Conservation (phyloP, 345 rosid species). For the Erysimum cheiranthoides region DNA sequence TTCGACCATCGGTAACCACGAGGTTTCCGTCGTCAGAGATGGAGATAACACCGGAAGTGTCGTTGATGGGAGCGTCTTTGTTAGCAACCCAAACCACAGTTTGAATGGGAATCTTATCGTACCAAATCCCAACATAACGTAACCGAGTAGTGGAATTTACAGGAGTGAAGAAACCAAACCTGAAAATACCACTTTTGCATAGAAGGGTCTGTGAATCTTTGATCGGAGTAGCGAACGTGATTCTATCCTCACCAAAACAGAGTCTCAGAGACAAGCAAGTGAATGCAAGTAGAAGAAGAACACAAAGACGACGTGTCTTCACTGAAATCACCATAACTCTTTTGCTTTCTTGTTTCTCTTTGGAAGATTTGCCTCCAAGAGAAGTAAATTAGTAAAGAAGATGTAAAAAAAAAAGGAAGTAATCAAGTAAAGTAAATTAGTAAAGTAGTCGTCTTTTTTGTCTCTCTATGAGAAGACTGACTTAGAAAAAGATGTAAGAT, state of each 20-base stretch:
- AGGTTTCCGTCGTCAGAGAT: constrained; percentile 59
- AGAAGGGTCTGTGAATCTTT: constrained; percentile 49
- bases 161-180: constrained; percentile 68
- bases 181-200: constrained; percentile 47
- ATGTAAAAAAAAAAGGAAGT: too few relatives aligned
- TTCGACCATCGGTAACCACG: constrained; percentile 49
- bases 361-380: neutral
- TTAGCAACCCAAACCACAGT: constrained; percentile 65
- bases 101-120: constrained; percentile 34
- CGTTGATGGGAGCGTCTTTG: constrained; percentile 50
- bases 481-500: neutral
- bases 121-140: constrained; percentile 68
- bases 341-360: neutral
- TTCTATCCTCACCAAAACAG: constrained; percentile 43
- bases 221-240: constrained; percentile 45
- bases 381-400: too few relatives aligned
- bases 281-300: constrained; percentile 35
- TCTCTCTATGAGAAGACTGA: constrained; percentile 26
- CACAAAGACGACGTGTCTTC: constrained; percentile 20
- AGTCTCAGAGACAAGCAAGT: constrained; percentile 8
- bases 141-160: constrained; percentile 42
- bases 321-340: constrained; percentile 21
- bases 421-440: neutral
- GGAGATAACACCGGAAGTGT: constrained; percentile 52
- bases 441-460: constrained; percentile 23